These are phyloP conservation scores for Piromyces sp. DNA, from an alignment of 192 early-diverging fungal genomes.

Conservation along the genomic window DNA sequence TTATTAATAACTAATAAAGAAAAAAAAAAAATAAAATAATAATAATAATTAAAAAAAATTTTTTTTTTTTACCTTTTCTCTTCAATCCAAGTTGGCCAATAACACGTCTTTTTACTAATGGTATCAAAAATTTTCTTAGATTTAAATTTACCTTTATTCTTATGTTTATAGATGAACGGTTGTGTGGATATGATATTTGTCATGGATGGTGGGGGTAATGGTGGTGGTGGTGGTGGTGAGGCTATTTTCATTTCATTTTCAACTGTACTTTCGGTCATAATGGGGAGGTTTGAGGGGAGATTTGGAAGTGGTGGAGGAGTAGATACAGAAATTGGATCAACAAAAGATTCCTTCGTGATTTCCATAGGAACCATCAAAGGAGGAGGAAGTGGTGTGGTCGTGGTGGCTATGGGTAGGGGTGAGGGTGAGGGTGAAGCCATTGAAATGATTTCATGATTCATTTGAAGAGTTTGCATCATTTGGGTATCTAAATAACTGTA, in stretches of 20 bases:
- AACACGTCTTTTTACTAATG: neutral
- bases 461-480: neutral
- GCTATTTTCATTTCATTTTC: no score
- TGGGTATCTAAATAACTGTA: neutral
- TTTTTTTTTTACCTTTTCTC: neutral
- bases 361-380: no score
- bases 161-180: neutral
- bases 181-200: neutral
- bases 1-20: no score
- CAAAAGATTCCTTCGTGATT: neutral
- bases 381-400: no score
- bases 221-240: no score
- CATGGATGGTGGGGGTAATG: no score
- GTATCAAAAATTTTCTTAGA: neutral
- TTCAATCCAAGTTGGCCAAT: neutral
- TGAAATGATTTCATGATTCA: neutral
- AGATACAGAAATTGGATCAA: neutral
- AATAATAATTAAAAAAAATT: no score
- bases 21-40: no score
- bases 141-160: neutral
- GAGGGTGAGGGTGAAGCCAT: neutral
- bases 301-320: neutral
- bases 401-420: no score
- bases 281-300: no score
- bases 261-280: no score